Evolutionary conservation across 1,284 basidiomycete species (phyloP), one percentile per base, ranked within the genome.

Genomic region (Cryptococcus floricola): DNA sequence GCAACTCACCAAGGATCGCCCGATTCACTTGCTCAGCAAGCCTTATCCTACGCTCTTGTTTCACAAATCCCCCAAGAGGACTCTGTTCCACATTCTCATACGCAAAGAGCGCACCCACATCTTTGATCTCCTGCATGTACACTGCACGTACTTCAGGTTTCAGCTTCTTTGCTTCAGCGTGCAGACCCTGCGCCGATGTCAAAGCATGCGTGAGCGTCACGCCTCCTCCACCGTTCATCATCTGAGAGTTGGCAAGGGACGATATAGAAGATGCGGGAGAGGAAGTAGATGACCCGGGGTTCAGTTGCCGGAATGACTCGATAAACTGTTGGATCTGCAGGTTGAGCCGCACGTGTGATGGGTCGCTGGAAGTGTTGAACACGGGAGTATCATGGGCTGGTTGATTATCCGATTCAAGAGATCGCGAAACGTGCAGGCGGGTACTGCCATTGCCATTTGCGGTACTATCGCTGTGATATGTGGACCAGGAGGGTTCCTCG

Each of bases 241-340:
- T 51, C 31, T 52, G 44, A 5, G 63, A 63, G 10, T 62, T 64
- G 1, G 60, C 62, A 13, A 68, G 52, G 4, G 63, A 63, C 4
- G 62, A 62, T 2, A 58, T 64, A 6, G 69, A 55, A 2, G 64
- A 65, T 2, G 65, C 61, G 19, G 68, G 67, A 3, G 63, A 63
- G 4, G 64, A 64, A 25, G 62, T 52, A 10, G 65, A 59, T 1
- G 68, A 67, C 4, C 63, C 65, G 8, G 64, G 61, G 13, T 56
- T 57, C 31, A 63, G 48, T 18, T 59, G 57, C 3, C 70, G 54
- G 39, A 70, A 62, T 6, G 59, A 60, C 51, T 72, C 65, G 58
- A 77, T 74, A 50, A 74, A 77, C 54, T 66, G 62, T 51, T 77
- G 75, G 48, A 74, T 75, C 39, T 71, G 68, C 13, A 77, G 67